Base-by-base conservation (phyloP, 2,329 filamentous ascomycete genomes). In the Thelonectria rubi region DNA sequence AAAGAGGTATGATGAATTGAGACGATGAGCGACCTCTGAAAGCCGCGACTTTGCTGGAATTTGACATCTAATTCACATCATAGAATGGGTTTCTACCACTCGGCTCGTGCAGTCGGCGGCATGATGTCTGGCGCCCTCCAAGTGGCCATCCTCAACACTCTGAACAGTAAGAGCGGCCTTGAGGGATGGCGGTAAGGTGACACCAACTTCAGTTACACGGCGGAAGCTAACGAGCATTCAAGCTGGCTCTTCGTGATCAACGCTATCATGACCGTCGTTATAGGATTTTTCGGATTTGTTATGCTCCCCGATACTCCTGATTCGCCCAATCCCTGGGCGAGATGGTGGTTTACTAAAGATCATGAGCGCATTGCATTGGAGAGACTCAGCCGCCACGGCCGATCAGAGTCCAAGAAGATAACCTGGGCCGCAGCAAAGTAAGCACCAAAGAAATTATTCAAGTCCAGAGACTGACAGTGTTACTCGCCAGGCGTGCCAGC, bases 41-140 rank as follows among this genome's bases (percentile, higher is more conserved):
- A 21, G n/a, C n/a, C 1, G 12, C 1, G 3, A 21, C 3, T 39
- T 24, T 10, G 9, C 1, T n/a, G 15, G 1, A 3, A 18, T 5
- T 48, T 54, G 21, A 54, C 5, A 8, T 5, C 6, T 30, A 8
- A 30, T 8, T 7, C 26, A 9, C 26, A 14, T 40, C 10, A 20
- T 17, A 63, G 78, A 14, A 74, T 78, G 14, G 78, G 80, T 15
- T 74, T 81, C 26, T 77, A 82, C 47, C 78, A 79, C 14, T 76
- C 77, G 69, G 81, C 67, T 69, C 79, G 64, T 71, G 77, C 56
- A 9, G 72, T 76, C 0, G 79, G 78, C 0, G 73, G 75, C 5
- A 80, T 81, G 76, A 79, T 81, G 57, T 78, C 76, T 0, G 79
- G 78, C 1, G 80, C 80, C 46, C 70, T 82, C 11, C 79, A 81